phyloP scores from a whole-genome alignment of 73 alveolate genomes.

The Paramecium biaurelia region DNA sequence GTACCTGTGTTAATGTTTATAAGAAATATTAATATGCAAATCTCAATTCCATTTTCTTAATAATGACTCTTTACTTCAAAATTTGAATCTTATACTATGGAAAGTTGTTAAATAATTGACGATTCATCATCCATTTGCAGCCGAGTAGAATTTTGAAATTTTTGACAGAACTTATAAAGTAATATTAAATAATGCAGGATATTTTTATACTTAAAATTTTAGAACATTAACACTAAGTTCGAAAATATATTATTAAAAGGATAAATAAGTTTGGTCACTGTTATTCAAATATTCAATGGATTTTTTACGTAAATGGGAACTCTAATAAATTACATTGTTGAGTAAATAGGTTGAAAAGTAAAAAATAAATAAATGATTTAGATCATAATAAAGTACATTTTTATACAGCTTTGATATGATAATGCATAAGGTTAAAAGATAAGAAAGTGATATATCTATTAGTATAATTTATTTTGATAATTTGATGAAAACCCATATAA shows the following conservation, averaged over 20 bases:
- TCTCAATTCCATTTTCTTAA: background rate
- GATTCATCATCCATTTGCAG: constrained; percentile 23
- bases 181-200: background rate
- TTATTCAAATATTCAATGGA: background rate
- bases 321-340: constrained; percentile 14
- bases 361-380: background rate
- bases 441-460: background rate
- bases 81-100: background rate
- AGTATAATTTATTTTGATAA: background rate
- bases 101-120: background rate
- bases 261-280: background rate
- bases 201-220: constrained; percentile 6
- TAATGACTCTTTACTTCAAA: background rate
- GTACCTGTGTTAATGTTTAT: background rate
- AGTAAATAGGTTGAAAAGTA: background rate
- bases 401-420: background rate
- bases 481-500: constrained; percentile 39
- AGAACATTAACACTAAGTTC: background rate
- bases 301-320: background rate
- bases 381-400: background rate
- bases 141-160: background rate
- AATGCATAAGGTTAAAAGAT: background rate
- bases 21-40: background rate
- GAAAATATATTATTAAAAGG: background rate
- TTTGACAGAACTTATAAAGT: background rate